These are phyloP conservation scores for Yarrowia sp. DNA, from an alignment of 805 yeast genomes.

Conservation along the genomic window DNA sequence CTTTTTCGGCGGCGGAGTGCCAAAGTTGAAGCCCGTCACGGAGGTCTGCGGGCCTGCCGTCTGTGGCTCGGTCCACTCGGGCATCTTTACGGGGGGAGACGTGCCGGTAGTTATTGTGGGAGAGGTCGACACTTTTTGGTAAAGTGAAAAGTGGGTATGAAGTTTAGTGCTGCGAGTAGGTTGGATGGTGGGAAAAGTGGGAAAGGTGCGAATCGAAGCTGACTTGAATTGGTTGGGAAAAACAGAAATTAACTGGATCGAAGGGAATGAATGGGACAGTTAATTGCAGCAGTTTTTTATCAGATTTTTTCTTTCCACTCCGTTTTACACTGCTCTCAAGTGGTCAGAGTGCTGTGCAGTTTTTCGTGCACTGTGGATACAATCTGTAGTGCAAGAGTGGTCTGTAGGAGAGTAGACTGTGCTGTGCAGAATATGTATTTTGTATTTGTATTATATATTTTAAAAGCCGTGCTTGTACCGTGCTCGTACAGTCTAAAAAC, in stretches of 20 bases:
- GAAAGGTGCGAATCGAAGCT: too few species aligned
- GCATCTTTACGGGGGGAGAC: background rate
- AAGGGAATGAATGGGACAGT: background rate
- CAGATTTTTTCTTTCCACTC: too few species aligned
- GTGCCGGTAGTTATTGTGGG: background rate
- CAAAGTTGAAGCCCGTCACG: conserved; percentile 71
- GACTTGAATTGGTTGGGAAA: too few species aligned
- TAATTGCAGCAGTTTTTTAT: background rate
- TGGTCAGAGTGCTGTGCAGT: too few species aligned
- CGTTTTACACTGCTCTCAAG: too few species aligned
- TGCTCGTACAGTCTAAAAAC: background rate
- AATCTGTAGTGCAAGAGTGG: too few species aligned
- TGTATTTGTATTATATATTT: too few species aligned
- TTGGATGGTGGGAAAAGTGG: too few species aligned
- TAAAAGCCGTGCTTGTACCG: background rate
- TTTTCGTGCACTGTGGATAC: too few species aligned
- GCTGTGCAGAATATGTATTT: too few species aligned
- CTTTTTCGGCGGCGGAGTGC: conserved; percentile 55
- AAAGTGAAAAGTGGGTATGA: conserved; percentile 14
- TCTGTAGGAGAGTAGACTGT: too few species aligned
- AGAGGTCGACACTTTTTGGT: background rate
- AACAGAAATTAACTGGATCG: background rate
- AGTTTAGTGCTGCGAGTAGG: background rate
- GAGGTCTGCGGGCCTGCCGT: conserved; percentile 53
- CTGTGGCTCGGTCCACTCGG: conserved; percentile 55